A percentile compares a stretch with the other conserved stretches of the same genome.
These are phyloP conservation scores for Termitomyces sp. DNA, from an alignment of 768 basidiomycete genomes.

Conservation along the genomic window DNA sequence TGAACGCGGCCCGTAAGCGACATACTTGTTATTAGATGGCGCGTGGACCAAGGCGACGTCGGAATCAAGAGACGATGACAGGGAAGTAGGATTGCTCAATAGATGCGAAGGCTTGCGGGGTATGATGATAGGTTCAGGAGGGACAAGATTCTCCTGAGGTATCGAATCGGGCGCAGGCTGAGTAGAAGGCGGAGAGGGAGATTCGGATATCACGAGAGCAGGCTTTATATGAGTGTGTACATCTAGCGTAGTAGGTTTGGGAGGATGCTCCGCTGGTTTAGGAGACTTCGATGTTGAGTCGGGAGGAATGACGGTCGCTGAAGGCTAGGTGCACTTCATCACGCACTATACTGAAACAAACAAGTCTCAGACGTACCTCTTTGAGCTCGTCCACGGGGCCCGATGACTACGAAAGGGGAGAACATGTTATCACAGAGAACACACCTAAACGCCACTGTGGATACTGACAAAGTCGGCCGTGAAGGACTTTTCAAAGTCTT, in stretches of 20 bases:
- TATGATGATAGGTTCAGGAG: neutral
- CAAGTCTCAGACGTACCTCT: neutral
- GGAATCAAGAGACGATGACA: neutral
- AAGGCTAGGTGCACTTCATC: neutral
- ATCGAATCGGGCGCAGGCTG: neutral
- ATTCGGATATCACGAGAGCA: neutral
- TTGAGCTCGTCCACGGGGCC: neutral
- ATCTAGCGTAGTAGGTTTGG: neutral
- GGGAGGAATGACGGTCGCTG: neutral
- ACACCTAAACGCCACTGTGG: neutral
- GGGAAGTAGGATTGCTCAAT: neutral
- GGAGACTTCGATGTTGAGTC: neutral
- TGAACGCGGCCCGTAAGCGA: slow-evolving; percentile 47
- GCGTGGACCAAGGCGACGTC: slow-evolving; percentile 27
- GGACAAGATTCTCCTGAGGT: neutral
- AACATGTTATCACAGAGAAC: neutral
- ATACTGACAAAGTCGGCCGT: neutral
- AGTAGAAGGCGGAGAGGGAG: neutral
- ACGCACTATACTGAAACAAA: neutral
- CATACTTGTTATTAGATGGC: neutral
- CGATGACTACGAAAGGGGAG: neutral
- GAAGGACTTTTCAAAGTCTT: slow-evolving; percentile 6
- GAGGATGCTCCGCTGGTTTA: neutral
- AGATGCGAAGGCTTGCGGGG: neutral
- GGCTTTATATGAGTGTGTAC: neutral